phyloP scores from a whole-genome alignment of 2,329 filamentous ascomycete species.

The Dactylella cylindrospora region DNA sequence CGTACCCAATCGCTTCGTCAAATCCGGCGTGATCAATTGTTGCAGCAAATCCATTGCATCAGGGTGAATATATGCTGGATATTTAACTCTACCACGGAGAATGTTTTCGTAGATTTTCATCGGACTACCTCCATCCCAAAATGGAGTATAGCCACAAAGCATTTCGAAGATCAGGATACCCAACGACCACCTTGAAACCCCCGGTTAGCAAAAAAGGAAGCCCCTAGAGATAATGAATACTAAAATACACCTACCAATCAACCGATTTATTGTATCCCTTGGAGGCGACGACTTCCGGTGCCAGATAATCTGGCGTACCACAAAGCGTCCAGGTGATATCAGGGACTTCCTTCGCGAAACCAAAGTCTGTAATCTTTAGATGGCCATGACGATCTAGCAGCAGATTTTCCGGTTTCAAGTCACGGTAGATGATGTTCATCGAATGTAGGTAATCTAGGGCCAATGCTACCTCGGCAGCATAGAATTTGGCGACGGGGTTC shows the following conservation, averaged over 20 bases:
- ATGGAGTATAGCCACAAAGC: constrained; percentile 97
- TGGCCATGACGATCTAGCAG: constrained; percentile 90
- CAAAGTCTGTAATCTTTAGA: constrained; percentile 96
- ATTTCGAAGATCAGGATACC: constrained; percentile 99
- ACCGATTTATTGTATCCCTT: constrained; percentile 99
- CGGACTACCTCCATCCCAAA: constrained; percentile 96
- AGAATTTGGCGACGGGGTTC: constrained; percentile 98
- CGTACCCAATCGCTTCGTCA: constrained; percentile 76
- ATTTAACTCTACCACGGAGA: constrained; percentile 91
- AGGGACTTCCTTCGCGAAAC: constrained; percentile 95
- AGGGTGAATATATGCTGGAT: constrained; percentile 90
- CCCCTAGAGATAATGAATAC: constrained; percentile 6
- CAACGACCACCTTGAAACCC: constrained; percentile 78
- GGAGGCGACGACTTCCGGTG: constrained; percentile 96
- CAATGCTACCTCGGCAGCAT: constrained; percentile 93
- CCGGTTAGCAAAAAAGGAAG: constrained; percentile 19
- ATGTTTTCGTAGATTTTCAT: constrained; percentile 99
- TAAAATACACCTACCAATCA: constrained; percentile 72
- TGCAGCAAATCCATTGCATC: constrained; percentile 92
- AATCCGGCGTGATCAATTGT: constrained; percentile 87
- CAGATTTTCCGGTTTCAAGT: constrained; percentile 93
- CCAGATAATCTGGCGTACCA: constrained; percentile 94
- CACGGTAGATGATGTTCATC: constrained; percentile 95
- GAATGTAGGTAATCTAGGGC: constrained; percentile 93
- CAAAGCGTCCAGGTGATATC: constrained; percentile 99